A percentile compares a stretch with the other conserved stretches of the same genome.
phyloP scores from a whole-genome alignment of 225 moss, liverwort and hornwort genomes.

The Takakia lepidozioides region DNA sequence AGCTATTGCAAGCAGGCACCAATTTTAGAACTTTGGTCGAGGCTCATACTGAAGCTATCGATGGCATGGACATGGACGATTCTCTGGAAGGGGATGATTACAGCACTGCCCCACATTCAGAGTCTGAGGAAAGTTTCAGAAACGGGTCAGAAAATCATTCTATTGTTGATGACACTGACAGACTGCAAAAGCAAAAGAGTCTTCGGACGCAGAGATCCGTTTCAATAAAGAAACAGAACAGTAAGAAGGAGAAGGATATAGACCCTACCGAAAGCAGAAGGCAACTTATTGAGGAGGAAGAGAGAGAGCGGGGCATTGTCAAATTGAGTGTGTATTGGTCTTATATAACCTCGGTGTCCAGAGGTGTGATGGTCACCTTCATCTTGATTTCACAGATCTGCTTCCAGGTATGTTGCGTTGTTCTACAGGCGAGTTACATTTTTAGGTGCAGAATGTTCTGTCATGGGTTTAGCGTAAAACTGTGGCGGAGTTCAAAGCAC shows the following conservation, averaged over 20 bases:
- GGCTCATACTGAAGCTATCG: conserved; percentile 63
- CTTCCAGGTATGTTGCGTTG: conserved; percentile 34
- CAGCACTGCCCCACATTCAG: conserved; percentile 2
- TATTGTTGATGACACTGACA: conserved; percentile 13
- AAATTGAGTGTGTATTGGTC: conserved; percentile 40
- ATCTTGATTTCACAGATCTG: conserved; percentile 18
- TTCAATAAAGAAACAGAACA: conserved; percentile 30
- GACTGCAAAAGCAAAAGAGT: conserved; percentile 24
- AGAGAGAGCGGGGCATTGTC: conserved; percentile 52
- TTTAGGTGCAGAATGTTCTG: background rate
- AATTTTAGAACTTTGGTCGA: conserved; percentile 67
- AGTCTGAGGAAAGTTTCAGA: conserved; percentile 8
- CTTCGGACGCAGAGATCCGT: conserved; percentile 28
- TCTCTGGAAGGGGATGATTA: conserved; percentile 22
- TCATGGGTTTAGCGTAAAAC: background rate
- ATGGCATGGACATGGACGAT: conserved; percentile 38
- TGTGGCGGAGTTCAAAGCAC: too few species aligned
- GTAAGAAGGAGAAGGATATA: conserved; percentile 21
- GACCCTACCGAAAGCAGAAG: conserved; percentile 12
- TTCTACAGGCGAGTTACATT: background rate
- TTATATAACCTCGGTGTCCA: conserved; percentile 46
- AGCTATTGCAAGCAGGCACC: conserved; percentile 65
- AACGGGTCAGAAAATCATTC: conserved; percentile 17
- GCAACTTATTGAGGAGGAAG: conserved; percentile 68
- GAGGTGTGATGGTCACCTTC: conserved; percentile 24